Conservation (phyloP, 1,284 basidiomycete genomes). For the Puccinia brachypodii region DNA sequence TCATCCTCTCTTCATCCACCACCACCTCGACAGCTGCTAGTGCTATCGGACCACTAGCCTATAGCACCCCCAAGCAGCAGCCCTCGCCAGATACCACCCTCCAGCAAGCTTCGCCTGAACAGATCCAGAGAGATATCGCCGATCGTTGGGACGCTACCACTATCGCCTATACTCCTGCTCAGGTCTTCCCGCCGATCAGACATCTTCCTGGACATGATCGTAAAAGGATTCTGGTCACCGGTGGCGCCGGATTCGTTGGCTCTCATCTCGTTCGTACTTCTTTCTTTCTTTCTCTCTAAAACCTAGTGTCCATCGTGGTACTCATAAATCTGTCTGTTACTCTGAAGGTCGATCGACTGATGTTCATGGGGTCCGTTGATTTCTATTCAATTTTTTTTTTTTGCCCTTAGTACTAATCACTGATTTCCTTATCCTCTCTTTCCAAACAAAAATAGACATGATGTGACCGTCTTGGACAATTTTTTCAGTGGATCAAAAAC, state of each 20-base stretch:
- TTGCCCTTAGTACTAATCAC: background rate
- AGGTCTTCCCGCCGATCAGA: conserved; percentile 85
- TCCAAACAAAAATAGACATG: conserved; percentile 4
- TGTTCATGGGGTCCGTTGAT: conserved; percentile 80
- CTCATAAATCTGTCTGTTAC: background rate
- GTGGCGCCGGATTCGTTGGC: conserved; percentile 95
- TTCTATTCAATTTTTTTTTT: background rate
- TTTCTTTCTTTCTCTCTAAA: background rate
- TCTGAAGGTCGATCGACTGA: conserved; percentile 73
- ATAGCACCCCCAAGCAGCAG: too few species aligned
- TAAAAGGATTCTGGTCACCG: conserved; percentile 89
- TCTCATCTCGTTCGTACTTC: conserved; percentile 69
- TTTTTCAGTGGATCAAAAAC: conserved; percentile 97
- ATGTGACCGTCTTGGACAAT: conserved; percentile 77
- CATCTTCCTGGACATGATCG: conserved; percentile 73
- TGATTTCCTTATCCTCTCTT: background rate
- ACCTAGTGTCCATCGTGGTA: background rate
- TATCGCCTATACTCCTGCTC: conserved; percentile 86
- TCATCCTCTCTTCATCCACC: background rate
- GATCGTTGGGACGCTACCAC: background rate
- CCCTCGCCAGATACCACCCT: background rate
- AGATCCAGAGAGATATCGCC: background rate
- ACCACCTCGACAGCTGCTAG: background rate
- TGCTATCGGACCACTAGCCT: too few species aligned
- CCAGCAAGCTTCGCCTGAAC: background rate